These are phyloP conservation scores for Leptodermis oblonga DNA, from an alignment of 257 asterid species.

Conservation along the genomic window DNA sequence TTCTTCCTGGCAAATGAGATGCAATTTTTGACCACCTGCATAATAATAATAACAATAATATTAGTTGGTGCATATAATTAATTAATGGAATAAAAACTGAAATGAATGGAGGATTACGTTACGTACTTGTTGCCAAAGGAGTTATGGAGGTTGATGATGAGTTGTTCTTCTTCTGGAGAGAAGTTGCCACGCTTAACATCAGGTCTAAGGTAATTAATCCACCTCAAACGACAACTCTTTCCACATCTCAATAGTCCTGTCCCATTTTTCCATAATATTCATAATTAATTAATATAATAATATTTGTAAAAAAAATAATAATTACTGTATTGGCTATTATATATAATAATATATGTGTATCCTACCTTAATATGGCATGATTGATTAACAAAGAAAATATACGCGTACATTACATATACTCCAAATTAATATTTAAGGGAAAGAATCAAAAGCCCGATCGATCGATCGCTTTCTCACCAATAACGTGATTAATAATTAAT, in stretches of 20 bases:
- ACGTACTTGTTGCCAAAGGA: slow-evolving; percentile 66
- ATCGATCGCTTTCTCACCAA: too few species aligned
- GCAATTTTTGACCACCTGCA: slow-evolving; percentile 85
- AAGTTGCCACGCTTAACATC: slow-evolving; percentile 71
- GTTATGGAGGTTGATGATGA: slow-evolving; percentile 52
- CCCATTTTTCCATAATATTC: not conserved
- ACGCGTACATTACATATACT: too few species aligned
- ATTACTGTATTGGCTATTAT: too few species aligned
- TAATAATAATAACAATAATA: not conserved
- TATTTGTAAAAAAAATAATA: too few species aligned
- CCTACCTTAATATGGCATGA: too few species aligned
- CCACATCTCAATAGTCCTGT: slow-evolving; percentile 66
- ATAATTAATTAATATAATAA: too few species aligned
- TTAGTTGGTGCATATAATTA: not conserved
- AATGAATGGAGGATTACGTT: not conserved
- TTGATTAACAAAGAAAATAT: too few species aligned
- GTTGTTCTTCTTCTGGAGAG: slow-evolving; percentile 55
- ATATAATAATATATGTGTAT: too few species aligned
- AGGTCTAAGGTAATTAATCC: slow-evolving; percentile 81
- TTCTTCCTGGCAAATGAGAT: slow-evolving; percentile 66
- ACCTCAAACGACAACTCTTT: slow-evolving; percentile 78
- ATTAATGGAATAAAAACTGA: too few species aligned
- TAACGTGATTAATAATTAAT: too few species aligned
- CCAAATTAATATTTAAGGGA: too few species aligned
- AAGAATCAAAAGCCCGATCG: too few species aligned